These are phyloP conservation scores for Citrullus amarus DNA, from an alignment of 306 rosid genomes.

Conservation along the genomic window DNA sequence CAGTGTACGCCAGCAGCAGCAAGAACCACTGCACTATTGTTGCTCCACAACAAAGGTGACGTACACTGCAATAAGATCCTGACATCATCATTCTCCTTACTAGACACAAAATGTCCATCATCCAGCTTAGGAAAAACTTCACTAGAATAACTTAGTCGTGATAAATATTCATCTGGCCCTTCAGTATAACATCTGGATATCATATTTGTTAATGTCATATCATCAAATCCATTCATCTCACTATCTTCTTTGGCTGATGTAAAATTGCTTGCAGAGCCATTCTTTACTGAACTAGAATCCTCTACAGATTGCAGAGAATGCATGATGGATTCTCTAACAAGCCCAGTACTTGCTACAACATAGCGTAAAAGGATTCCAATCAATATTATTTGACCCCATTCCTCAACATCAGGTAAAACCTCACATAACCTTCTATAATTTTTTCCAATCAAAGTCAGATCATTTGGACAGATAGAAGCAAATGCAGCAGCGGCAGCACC, in stretches of 20 bases:
- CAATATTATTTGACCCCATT: constrained; percentile 90
- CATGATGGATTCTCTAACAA: constrained; percentile 77
- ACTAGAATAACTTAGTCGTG: constrained; percentile 48
- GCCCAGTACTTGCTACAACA: constrained; percentile 73
- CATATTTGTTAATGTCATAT: constrained; percentile 40
- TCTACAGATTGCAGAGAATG: constrained; percentile 31
- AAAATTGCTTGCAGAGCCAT: constrained; percentile 16
- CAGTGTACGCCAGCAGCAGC: constrained; percentile 93
- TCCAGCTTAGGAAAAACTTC: constrained; percentile 35
- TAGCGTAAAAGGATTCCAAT: constrained; percentile 81
- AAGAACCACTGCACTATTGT: constrained; percentile 93
- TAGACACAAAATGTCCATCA: constrained; percentile 44
- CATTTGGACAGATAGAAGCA: constrained; percentile 77
- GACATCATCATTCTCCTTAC: constrained; percentile 46
- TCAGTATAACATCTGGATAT: constrained; percentile 71
- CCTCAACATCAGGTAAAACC: constrained; percentile 91
- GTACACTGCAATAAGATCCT: constrained; percentile 81
- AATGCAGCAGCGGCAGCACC: constrained; percentile 99
- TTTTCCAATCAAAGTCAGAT: constrained; percentile 60
- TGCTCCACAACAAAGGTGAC: constrained; percentile 87
- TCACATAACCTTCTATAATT: constrained; percentile 64
- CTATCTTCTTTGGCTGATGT: constrained; percentile 28
- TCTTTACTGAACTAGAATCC: constrained; percentile 21
- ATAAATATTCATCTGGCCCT: constrained; percentile 86
- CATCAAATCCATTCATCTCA: constrained; percentile 20